Conservation (phyloP, 2,329 filamentous ascomycete species). For the Colletotrichum coccodes region DNA sequence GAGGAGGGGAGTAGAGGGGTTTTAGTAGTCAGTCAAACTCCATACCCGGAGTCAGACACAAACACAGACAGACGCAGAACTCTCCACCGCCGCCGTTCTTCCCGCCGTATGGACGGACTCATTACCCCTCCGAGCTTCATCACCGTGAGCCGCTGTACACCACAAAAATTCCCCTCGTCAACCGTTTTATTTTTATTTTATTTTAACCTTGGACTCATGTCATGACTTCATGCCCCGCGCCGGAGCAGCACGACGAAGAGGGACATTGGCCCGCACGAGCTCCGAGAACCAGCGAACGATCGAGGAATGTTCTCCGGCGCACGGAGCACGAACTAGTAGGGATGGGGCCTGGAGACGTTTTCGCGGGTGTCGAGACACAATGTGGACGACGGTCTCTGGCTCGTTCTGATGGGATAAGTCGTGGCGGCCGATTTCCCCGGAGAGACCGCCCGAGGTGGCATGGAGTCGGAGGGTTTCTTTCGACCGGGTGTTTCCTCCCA, state of each 20-base stretch:
- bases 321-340: conserved; percentile 31
- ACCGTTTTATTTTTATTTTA: not conserved
- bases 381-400: not conserved
- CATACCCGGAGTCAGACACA: not conserved
- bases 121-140: not conserved
- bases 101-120: not conserved
- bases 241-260: conserved; percentile 26
- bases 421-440: not conserved
- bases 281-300: conserved; percentile 27
- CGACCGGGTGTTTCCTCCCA: not conserved
- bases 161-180: not conserved
- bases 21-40: not conserved
- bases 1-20: not conserved
- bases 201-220: conserved; percentile 22
- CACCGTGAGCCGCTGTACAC: not conserved
- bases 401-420: not conserved
- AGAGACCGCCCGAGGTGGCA: not conserved
- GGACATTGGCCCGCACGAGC: conserved; percentile 28
- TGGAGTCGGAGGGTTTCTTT: not conserved
- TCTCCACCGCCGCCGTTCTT: not conserved
- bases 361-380: not conserved
- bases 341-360: conserved; percentile 20
- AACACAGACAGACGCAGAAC: not conserved
- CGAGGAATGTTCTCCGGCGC: conserved; percentile 31
- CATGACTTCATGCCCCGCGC: conserved; percentile 31